phyloP scores from a whole-genome alignment of 1,139 yeast species.

The Wickerhamomyces sp. region DNA sequence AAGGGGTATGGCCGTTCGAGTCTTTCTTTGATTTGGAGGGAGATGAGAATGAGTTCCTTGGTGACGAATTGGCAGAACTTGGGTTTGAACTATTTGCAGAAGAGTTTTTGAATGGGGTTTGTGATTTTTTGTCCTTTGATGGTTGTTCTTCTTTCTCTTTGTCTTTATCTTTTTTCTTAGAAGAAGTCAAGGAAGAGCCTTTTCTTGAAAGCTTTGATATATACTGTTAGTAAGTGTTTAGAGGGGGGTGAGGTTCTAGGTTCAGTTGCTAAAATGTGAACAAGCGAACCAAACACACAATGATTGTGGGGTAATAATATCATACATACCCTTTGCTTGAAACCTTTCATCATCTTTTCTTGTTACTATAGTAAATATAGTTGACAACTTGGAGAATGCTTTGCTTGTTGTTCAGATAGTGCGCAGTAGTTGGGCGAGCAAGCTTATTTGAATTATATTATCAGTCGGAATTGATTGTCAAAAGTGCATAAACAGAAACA shows the following conservation, averaged over 20 bases:
- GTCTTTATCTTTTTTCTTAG: slow-evolving; percentile 22
- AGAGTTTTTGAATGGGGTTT: slow-evolving; percentile 1
- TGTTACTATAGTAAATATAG: neutral
- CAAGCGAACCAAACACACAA: neutral
- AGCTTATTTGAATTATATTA: too few species aligned
- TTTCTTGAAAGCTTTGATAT: slow-evolving; percentile 23
- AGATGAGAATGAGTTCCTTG: slow-evolving; percentile 4
- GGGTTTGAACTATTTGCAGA: slow-evolving; percentile 1
- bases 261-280: neutral
- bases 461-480: too few species aligned
- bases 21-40: slow-evolving; percentile 1
- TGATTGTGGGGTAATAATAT: neutral
- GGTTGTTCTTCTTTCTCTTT: slow-evolving; percentile 11
- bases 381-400: neutral
- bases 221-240: slow-evolving; percentile 3
- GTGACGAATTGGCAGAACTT: slow-evolving; percentile 2
- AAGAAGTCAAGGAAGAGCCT: slow-evolving; percentile 17
- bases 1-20: neutral
- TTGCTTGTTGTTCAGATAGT: neutral
- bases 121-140: slow-evolving; percentile 13
- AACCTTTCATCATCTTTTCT: slow-evolving; percentile 41
- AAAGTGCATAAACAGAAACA: too few species aligned
- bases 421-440: too few species aligned
- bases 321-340: slow-evolving; percentile 33
- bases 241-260: neutral